Percentiles rank a stretch among this genome's conserved stretches.
Conservation (phyloP, 1,284 basidiomycete species). For the Naganishia liquefaciens region DNA sequence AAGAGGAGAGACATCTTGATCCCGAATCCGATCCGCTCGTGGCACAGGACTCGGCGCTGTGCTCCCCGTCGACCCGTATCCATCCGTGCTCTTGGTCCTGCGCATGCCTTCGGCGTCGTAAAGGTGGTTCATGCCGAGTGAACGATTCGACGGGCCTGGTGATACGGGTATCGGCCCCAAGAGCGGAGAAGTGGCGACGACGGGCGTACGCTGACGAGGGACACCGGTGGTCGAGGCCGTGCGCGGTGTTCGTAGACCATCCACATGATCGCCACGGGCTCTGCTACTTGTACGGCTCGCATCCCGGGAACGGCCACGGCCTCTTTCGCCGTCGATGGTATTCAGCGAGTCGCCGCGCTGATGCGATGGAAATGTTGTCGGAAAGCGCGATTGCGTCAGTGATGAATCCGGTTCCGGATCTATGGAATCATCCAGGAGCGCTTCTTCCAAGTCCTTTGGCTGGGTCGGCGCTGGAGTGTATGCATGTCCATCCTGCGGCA, state of each 20-base stretch:
- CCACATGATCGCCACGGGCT: neutral
- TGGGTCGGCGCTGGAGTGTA: slow-evolving; percentile 14
- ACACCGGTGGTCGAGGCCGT: neutral
- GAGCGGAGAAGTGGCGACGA: neutral
- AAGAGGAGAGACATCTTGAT: neutral
- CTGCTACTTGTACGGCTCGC: slow-evolving; percentile 8
- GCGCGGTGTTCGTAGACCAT: neutral
- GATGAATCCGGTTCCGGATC: neutral
- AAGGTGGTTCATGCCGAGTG: neutral
- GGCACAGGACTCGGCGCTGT: slow-evolving; percentile 13
- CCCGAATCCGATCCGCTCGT: neutral
- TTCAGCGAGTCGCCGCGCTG: neutral
- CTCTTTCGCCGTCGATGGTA: slow-evolving; percentile 1
- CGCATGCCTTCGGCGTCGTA: neutral
- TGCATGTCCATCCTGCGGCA: neutral
- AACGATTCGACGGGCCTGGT: neutral
- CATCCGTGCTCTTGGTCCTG: neutral
- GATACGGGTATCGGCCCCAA: neutral
- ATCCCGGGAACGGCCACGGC: neutral
- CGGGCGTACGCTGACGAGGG: neutral
- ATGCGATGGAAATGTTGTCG: neutral
- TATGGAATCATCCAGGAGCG: neutral
- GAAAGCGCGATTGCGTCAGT: neutral
- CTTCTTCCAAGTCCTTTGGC: slow-evolving; percentile 28
- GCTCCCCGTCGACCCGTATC: slow-evolving; percentile 21